phyloP scores from a whole-genome alignment of 306 rosid genomes.

The Lablab purpureus region DNA sequence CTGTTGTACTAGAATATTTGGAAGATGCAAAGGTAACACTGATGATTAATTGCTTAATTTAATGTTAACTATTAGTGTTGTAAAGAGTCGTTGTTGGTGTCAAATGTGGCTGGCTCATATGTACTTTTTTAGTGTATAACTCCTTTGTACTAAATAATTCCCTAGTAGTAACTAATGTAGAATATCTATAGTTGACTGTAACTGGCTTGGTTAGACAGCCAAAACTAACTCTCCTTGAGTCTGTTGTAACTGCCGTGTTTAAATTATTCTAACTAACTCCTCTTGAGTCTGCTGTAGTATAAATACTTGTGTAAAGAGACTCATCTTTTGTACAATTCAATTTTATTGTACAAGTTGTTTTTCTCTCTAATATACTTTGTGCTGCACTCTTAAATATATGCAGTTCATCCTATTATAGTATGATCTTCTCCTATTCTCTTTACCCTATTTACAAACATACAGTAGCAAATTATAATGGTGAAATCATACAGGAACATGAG shows the following conservation, averaged over 20 bases:
- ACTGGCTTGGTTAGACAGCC: too few species aligned
- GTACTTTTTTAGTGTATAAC: too few species aligned
- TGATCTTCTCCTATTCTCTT: background rate
- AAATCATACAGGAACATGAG: conserved; percentile 73
- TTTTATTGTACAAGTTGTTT: too few species aligned
- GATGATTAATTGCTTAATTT: conserved; percentile 37
- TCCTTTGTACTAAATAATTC: too few species aligned
- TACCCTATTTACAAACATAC: background rate
- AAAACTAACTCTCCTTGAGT: too few species aligned
- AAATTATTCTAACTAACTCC: too few species aligned
- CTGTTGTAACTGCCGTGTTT: too few species aligned
- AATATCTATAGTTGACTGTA: too few species aligned
- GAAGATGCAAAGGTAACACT: conserved; percentile 85
- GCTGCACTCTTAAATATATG: background rate
- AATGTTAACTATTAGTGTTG: conserved; percentile 32
- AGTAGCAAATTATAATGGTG: conserved; percentile 37
- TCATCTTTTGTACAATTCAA: too few species aligned
- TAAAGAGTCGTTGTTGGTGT: background rate
- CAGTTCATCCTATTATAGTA: background rate
- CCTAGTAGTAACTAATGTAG: too few species aligned
- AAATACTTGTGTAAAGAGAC: too few species aligned
- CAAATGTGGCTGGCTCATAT: background rate
- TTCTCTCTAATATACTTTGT: background rate
- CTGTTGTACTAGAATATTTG: conserved; percentile 79
- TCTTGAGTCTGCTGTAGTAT: too few species aligned